phyloP scores from a whole-genome alignment of 306 rosid species.

The Cajanus cajan region DNA sequence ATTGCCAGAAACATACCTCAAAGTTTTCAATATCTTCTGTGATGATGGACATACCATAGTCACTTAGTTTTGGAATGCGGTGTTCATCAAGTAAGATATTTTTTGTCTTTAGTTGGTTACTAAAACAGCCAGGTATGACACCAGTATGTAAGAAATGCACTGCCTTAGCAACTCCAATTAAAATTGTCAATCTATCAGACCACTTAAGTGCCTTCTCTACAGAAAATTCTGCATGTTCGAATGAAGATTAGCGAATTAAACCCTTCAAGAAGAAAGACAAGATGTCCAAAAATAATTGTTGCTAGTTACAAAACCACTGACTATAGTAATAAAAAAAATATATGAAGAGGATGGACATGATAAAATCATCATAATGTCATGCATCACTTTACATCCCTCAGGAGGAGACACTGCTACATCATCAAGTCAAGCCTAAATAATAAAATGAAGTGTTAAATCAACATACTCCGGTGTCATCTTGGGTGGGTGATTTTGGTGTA shows the following conservation, averaged over 20 bases:
- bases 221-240: conserved; percentile 48
- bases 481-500: neutral
- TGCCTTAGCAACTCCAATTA: conserved; percentile 81
- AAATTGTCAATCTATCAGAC: conserved; percentile 73
- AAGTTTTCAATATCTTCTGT: conserved; percentile 50
- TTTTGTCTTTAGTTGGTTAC: conserved; percentile 60
- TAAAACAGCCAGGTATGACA: conserved; percentile 74
- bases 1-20: conserved; percentile 46
- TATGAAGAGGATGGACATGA: neutral
- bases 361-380: neutral
- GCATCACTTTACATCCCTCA: neutral
- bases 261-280: neutral
- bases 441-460: neutral
- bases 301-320: neutral
- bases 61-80: conserved; percentile 66
- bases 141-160: conserved; percentile 85
- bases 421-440: neutral
- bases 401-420: neutral
- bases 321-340: neutral
- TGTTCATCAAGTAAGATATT: conserved; percentile 75
- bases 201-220: conserved; percentile 65
- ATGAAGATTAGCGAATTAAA: conserved; percentile 28
- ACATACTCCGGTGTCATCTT: neutral
- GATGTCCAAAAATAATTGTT: neutral
- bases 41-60: conserved; percentile 68